phyloP scores from a whole-genome alignment of 495 filamentous ascomycete genomes.

The Xylaria nigripes region DNA sequence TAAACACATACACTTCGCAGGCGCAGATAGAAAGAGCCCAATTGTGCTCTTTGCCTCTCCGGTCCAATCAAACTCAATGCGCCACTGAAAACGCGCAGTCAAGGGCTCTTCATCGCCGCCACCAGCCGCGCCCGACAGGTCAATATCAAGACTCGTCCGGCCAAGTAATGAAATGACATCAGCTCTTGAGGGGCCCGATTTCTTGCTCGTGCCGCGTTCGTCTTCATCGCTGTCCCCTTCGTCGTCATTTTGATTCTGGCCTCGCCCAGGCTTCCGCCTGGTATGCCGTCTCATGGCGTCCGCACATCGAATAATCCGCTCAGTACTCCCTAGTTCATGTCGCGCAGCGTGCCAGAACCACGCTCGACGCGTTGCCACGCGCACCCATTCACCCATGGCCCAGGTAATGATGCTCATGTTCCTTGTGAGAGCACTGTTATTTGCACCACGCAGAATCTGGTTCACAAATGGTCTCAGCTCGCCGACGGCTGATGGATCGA shows the following conservation, averaged over 20 bases:
- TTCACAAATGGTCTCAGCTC: constrained; percentile 39
- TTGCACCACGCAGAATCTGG: constrained; percentile 10
- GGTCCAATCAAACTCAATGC: constrained; percentile 54
- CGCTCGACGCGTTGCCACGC: constrained; percentile 36
- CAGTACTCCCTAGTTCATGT: constrained; percentile 28
- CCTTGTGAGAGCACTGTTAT: constrained; percentile 25
- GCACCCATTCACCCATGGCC: constrained; percentile 48
- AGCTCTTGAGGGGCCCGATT: constrained; percentile 4
- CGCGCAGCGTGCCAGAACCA: constrained; percentile 40
- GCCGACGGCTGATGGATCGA: constrained; percentile 33
- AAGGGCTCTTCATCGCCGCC: constrained; percentile 14
- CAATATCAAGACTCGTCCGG: constrained; percentile 34
- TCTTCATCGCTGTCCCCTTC: constrained; percentile 16
- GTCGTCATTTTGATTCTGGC: constrained; percentile 2
- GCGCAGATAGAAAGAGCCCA: constrained; percentile 35
- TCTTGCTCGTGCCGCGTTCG: constrained; percentile 4
- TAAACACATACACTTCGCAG: constrained; percentile 43
- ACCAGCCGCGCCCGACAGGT: constrained; percentile 19
- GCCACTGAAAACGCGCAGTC: constrained; percentile 44
- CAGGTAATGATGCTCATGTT: constrained; percentile 41
- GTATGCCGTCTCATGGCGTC: constrained; percentile 14
- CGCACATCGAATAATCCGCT: constrained; percentile 20
- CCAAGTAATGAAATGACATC: constrained; percentile 37
- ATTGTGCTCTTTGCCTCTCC: constrained; percentile 51
- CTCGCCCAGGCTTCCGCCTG: constrained; percentile 12